phyloP scores from a whole-genome alignment of 345 rosid genomes.

The Salix caprea region DNA sequence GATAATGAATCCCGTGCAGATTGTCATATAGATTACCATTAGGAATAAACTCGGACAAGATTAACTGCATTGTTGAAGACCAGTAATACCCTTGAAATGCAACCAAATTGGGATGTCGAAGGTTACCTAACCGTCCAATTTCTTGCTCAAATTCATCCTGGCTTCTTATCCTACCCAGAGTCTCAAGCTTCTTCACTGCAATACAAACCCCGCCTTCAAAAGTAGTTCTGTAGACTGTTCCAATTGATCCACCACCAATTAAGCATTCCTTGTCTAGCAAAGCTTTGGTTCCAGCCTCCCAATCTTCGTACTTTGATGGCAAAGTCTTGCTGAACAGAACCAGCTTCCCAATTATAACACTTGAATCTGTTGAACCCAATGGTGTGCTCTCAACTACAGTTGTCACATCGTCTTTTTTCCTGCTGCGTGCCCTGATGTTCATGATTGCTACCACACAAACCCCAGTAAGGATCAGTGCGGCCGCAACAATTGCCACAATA shows the following conservation, averaged over 20 bases:
- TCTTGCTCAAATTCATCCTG: constrained; percentile 94
- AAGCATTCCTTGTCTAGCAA: constrained; percentile 83
- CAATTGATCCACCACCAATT: constrained; percentile 84
- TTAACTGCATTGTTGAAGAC: constrained; percentile 76
- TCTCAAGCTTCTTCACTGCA: constrained; percentile 91
- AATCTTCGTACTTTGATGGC: constrained; percentile 91
- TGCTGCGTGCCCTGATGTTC: constrained; percentile 72
- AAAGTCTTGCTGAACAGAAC: constrained; percentile 89
- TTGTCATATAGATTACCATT: constrained; percentile 81
- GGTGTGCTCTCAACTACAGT: constrained; percentile 74
- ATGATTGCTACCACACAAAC: constrained; percentile 72
- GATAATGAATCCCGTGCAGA: constrained; percentile 50
- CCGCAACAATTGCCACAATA: constrained; percentile 78
- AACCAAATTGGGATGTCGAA: constrained; percentile 68
- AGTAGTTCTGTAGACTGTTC: constrained; percentile 70
- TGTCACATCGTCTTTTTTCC: constrained; percentile 40
- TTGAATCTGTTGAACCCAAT: constrained; percentile 59
- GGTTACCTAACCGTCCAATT: constrained; percentile 68
- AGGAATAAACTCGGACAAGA: constrained; percentile 64
- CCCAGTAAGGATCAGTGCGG: constrained; percentile 75
- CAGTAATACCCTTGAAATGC: constrained; percentile 88
- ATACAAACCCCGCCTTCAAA: constrained; percentile 88
- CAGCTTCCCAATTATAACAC: constrained; percentile 75
- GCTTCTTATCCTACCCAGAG: constrained; percentile 74
- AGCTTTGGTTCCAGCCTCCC: constrained; percentile 92